Evolutionary conservation across 805 yeast genomes (phyloP).

Genomic region (Lachancea waltii): DNA sequence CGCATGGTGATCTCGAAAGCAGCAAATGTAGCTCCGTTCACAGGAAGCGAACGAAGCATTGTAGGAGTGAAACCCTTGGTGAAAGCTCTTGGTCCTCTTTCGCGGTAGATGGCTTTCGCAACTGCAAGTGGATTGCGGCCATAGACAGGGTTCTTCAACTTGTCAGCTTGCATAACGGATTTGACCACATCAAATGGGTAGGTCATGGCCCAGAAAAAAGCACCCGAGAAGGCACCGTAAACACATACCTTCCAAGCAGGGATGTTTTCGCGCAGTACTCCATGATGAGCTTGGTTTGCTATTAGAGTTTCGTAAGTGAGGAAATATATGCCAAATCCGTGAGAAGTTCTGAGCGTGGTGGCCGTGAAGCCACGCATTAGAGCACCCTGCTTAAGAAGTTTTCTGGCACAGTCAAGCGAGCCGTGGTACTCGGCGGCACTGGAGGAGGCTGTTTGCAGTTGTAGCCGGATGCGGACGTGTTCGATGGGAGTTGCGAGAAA

Average conservation of each 20-base stretch:
- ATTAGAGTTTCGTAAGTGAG: slow-evolving; percentile 85
- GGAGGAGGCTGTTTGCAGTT: slow-evolving; percentile 47
- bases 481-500: slow-evolving; percentile 90
- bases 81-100: slow-evolving; percentile 70
- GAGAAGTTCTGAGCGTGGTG: slow-evolving; percentile 74
- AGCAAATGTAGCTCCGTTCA: slow-evolving; percentile 93
- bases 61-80: slow-evolving; percentile 92
- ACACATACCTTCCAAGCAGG: slow-evolving; percentile 83
- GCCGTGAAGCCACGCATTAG: slow-evolving; percentile 78
- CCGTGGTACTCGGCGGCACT: slow-evolving; percentile 50
- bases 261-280: slow-evolving; percentile 55
- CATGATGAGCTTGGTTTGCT: slow-evolving; percentile 40
- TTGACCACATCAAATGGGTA: slow-evolving; percentile 92
- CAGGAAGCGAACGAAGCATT: slow-evolving; percentile 94
- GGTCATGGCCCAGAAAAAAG: slow-evolving; percentile 73
- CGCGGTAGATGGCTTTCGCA: slow-evolving; percentile 42
- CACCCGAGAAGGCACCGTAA: slow-evolving; percentile 89
- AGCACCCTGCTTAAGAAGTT: slow-evolving; percentile 50
- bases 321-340: slow-evolving; percentile 87
- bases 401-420: slow-evolving; percentile 35
- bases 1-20: slow-evolving; percentile 90
- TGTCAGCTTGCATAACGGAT: slow-evolving; percentile 78
- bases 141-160: slow-evolving; percentile 52
- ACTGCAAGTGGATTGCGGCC: slow-evolving; percentile 56
- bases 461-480: slow-evolving; percentile 87